Percentiles rank a stretch among this genome's conserved stretches.
phyloP scores from a whole-genome alignment of 495 filamentous ascomycete species.

The Neurospora cerealis region DNA sequence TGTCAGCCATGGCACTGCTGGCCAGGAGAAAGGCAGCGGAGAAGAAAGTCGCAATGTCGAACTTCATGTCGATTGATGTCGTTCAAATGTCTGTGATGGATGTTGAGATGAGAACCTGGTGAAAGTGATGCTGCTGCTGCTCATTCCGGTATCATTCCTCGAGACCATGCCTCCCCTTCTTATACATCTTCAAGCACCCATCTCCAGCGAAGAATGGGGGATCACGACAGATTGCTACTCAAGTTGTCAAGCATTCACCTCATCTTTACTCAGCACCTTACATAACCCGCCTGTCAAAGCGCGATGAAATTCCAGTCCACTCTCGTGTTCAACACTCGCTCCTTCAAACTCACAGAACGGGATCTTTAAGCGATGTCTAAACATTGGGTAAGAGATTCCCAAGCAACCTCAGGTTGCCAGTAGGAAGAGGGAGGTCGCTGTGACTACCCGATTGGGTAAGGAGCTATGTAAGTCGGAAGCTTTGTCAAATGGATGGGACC shows the following conservation, averaged over 20 bases:
- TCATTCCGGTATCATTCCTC: not conserved
- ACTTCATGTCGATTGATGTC: conserved; percentile 8
- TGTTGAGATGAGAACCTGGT: not conserved
- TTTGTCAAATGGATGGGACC: not conserved
- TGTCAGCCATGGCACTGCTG: conserved; percentile 9
- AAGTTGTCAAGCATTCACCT: not conserved
- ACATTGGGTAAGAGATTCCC: not conserved
- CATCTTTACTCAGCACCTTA: not conserved
- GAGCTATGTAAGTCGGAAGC: not conserved
- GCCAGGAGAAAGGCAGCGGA: conserved; percentile 10
- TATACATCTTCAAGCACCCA: not conserved
- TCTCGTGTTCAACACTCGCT: not conserved
- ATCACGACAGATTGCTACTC: not conserved
- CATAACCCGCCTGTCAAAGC: not conserved
- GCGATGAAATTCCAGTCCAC: not conserved
- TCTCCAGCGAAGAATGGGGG: not conserved
- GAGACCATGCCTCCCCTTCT: not conserved
- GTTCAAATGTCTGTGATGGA: too few species aligned
- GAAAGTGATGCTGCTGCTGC: not conserved
- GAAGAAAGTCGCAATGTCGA: conserved; percentile 3
- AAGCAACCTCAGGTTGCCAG: not conserved
- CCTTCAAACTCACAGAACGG: not conserved
- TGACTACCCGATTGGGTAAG: not conserved
- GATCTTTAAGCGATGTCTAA: not conserved
- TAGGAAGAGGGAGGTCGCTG: not conserved